Conservation (phyloP, 192 early-diverging fungal genomes). For the Coemansia nantahalensis region DNA sequence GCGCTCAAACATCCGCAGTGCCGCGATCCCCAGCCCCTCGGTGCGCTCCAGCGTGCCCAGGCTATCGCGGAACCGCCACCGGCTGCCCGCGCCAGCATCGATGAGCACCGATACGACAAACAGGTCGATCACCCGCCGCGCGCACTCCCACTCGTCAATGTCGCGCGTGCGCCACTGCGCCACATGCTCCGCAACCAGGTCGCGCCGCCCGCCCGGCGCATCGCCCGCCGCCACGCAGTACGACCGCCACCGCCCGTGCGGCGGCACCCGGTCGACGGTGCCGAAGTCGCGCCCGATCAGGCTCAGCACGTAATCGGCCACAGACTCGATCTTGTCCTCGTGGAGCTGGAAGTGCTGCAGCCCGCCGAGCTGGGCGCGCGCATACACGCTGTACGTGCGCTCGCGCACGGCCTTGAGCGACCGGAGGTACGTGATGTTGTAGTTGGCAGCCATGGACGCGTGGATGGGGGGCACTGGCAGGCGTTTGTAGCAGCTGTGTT, state of each 20-base stretch:
- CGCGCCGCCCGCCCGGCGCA: conserved; percentile 32
- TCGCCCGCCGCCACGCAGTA: conserved; percentile 61
- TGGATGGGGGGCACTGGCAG: conserved; percentile 72
- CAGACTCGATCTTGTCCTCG: conserved; percentile 57
- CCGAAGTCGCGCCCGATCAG: conserved; percentile 74
- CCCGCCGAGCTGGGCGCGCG: conserved; percentile 54
- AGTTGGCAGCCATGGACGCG: conserved; percentile 42
- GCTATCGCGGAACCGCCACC: conserved; percentile 70
- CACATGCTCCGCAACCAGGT: conserved; percentile 51
- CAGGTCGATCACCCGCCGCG: conserved; percentile 76
- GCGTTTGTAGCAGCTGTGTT: background rate
- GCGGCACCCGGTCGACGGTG: conserved; percentile 65
- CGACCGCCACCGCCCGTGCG: conserved; percentile 86
- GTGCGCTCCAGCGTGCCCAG: conserved; percentile 60
- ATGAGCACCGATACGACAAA: conserved; percentile 87
- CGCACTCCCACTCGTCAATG: conserved; percentile 48
- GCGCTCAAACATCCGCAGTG: conserved; percentile 75
- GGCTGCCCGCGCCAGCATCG: conserved; percentile 87
- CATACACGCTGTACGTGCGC: conserved; percentile 60
- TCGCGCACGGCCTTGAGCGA: conserved; percentile 77
- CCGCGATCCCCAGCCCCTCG: conserved; percentile 85
- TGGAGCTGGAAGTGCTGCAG: conserved; percentile 75
- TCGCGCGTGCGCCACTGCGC: conserved; percentile 22
- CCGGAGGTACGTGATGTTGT: conserved; percentile 54
- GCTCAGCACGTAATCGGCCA: conserved; percentile 64